Evolutionary conservation across 179 eudicot species (phyloP).

Genomic region (Actinidia polygama): DNA sequence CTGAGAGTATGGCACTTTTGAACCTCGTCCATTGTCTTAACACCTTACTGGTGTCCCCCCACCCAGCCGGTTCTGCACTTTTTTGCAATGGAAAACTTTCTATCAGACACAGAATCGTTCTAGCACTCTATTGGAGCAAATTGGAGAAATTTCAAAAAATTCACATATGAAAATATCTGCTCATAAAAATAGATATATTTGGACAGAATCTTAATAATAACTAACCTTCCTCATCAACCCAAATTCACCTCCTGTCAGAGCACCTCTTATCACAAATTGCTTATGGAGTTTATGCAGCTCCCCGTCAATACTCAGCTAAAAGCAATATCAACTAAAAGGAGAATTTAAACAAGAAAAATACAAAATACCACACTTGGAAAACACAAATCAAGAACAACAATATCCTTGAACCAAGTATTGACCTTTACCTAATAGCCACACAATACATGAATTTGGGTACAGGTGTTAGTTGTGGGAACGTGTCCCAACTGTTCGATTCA

Average conservation of each 20-base stretch:
- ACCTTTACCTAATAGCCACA: not conserved
- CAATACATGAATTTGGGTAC: no score
- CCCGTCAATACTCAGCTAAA: conserved; percentile 42
- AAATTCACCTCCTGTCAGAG: conserved; percentile 88
- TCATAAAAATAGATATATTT: not conserved
- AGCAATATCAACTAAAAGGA: conserved; percentile 19
- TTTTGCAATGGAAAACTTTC: conserved; percentile 13
- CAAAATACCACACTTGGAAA: not conserved
- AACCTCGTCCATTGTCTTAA: conserved; percentile 74
- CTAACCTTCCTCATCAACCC: conserved; percentile 97
- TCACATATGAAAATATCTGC: conserved; percentile 5
- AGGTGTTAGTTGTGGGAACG: no score
- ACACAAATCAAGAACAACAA: not conserved
- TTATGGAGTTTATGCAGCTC: conserved; percentile 90
- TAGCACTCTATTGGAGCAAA: not conserved
- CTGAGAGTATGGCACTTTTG: conserved; percentile 90
- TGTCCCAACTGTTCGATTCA: no score
- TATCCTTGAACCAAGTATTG: not conserved
- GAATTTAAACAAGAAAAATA: not conserved
- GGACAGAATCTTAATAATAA: not conserved
- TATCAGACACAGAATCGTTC: not conserved
- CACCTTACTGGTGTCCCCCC: conserved; percentile 52
- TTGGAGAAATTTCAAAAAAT: not conserved
- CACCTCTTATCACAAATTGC: conserved; percentile 73
- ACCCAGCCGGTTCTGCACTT: conserved; percentile 81